Base-by-base conservation (phyloP, 306 rosid genomes). In the Pyrus bretschneideri region DNA sequence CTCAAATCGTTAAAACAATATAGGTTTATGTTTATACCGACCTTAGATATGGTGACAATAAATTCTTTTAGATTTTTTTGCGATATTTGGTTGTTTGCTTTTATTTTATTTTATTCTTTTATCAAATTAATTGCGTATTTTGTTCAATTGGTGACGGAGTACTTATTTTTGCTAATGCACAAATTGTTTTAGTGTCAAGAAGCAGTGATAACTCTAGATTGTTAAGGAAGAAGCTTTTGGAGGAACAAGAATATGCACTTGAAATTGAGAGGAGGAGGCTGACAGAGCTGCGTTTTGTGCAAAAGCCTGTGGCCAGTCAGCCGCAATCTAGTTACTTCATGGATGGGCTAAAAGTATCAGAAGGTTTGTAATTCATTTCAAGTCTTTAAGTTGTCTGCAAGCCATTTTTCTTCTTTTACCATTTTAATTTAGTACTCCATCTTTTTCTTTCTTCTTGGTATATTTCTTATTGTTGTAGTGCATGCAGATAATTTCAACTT, bases 201-300 rank as follows among this genome's bases (percentile, higher is more conserved):
- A 78, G 81, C 73, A 76, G 22, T 70, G 92, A 86, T 51, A 82
- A 57, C 74, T 77, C 78, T 38, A 61, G 85, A 63, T 65, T 78
- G 69, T n/a, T 84, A 64, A 78, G 86, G 88, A 90, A 84, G 77
- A 90, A 86, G 73, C 62, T 83, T 44, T 70, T 86, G 40, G 90
- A 85, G 70, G 91, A 90, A 63, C 87, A 87, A 4, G 87, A 86
- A 42, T 80, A 80, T 29, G 83, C 73, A 38, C 77, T 86, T 35
- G 93, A 88, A 84, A 14, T 81, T 18, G 83, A 89, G 68, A 84
- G 85, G 78, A 82, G 85, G 75, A 78, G 66, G 51, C 81, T 90
- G 63, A 82, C 90, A 3, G 83, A 67, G 83, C 63, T 89, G 63
- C 87, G 74, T 55, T 76, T 85, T 30, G n/a, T 60, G 12, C 76